These are phyloP conservation scores for Ascocoryne sarcoides DNA, from an alignment of 2,329 filamentous ascomycete genomes.

Conservation along the genomic window DNA sequence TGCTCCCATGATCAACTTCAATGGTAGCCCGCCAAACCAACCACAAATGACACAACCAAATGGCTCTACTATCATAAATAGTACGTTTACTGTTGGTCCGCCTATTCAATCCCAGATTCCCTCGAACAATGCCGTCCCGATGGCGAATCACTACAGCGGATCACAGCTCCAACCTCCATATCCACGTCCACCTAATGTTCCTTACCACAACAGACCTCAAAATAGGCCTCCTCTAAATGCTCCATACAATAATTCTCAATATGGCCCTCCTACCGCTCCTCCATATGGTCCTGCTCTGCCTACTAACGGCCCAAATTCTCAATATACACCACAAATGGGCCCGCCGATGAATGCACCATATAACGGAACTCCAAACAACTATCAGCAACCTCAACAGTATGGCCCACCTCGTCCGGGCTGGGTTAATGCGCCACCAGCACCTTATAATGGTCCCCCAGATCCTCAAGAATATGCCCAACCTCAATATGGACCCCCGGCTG, in stretches of 20 bases:
- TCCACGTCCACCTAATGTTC: background rate
- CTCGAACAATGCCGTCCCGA: too few species aligned
- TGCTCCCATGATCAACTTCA: background rate
- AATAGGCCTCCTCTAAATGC: slow-evolving; percentile 2
- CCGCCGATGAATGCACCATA: background rate
- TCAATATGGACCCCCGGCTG: slow-evolving; percentile 6
- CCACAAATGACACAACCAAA: background rate
- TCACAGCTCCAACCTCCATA: background rate
- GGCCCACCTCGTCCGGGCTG: background rate
- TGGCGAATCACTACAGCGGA: background rate
- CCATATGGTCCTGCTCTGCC: background rate
- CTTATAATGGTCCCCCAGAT: slow-evolving; percentile 1
- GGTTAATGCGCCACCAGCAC: background rate
- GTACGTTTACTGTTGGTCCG: too few species aligned
- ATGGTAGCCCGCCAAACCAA: background rate
- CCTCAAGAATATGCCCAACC: slow-evolving; percentile 4
- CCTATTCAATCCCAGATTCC: too few species aligned
- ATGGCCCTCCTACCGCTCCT: slow-evolving; percentile 2
- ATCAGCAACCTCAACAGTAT: background rate
- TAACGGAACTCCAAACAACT: background rate
- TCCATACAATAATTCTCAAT: slow-evolving; percentile 1
- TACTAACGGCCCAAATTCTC: background rate
- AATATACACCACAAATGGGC: background rate
- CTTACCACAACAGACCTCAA: background rate
- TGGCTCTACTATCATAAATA: background rate